phyloP scores from a whole-genome alignment of 495 filamentous ascomycete genomes.

The Podospora anserina region DNA sequence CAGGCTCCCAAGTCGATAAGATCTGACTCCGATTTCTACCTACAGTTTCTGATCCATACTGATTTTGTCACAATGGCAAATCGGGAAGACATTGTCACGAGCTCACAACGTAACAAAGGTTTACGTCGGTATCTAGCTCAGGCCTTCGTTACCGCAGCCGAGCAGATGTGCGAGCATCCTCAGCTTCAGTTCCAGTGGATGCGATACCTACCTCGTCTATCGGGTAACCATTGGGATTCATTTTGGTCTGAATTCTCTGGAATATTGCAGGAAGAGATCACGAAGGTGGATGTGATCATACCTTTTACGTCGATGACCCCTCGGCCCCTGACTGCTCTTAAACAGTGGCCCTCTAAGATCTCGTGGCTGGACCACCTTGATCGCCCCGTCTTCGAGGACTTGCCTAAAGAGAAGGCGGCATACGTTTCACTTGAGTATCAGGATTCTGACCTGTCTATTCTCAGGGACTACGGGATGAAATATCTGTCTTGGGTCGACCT shows the following conservation, averaged over 20 bases:
- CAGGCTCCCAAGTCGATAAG: not conserved
- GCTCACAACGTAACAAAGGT: slow-evolving; percentile 22
- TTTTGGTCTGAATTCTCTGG: slow-evolving; percentile 23
- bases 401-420: slow-evolving; percentile 3
- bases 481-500: not conserved
- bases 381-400: slow-evolving; percentile 24
- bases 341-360: not conserved
- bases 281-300: not conserved
- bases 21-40: not conserved
- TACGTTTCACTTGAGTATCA: slow-evolving; percentile 21
- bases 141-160: slow-evolving; percentile 25
- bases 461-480: slow-evolving; percentile 3
- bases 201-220: slow-evolving; percentile 27
- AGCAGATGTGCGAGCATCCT: slow-evolving; percentile 22
- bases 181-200: slow-evolving; percentile 30
- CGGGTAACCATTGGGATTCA: slow-evolving; percentile 20
- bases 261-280: slow-evolving; percentile 2
- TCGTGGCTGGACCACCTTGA: slow-evolving; percentile 17
- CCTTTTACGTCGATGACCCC: not conserved
- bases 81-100: slow-evolving; percentile 36
- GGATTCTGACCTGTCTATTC: not conserved
- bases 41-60: not conserved
- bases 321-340: not conserved
- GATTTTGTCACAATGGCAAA: slow-evolving; percentile 34
- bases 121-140: slow-evolving; percentile 20